These are phyloP conservation scores for Lasiodiplodia gonubiensis DNA, from an alignment of 2,329 filamentous ascomycete genomes.

Conservation along the genomic window DNA sequence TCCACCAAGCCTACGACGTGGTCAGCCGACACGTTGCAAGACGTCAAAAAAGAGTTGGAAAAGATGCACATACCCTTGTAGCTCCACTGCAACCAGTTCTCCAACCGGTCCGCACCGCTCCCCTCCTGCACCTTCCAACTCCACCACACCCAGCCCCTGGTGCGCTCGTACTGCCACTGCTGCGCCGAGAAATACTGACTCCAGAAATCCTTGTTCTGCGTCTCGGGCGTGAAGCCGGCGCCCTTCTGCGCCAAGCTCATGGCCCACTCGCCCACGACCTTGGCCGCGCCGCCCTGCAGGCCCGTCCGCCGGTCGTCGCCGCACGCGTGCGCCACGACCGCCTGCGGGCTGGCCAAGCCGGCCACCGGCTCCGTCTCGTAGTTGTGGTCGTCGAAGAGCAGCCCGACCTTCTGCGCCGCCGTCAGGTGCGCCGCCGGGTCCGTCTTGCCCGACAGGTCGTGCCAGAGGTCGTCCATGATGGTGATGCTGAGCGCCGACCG, in stretches of 20 bases:
- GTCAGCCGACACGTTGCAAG: not conserved
- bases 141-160: conserved; percentile 66
- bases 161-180: conserved; percentile 60
- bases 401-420: not conserved
- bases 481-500: not conserved
- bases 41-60: not conserved
- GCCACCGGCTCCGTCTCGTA: conserved; percentile 57
- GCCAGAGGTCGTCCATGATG: conserved; percentile 22
- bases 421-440: conserved; percentile 4
- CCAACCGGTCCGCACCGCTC: conserved; percentile 50
- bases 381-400: conserved; percentile 62
- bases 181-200: conserved; percentile 63
- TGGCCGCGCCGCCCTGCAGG: conserved; percentile 27
- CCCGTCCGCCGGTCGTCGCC: not conserved
- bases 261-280: conserved; percentile 65
- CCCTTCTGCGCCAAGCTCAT: conserved; percentile 51
- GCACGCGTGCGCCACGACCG: conserved; percentile 41
- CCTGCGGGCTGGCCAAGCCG: conserved; percentile 52
- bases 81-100: conserved; percentile 48
- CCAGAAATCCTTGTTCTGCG: conserved; percentile 56
- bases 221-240: conserved; percentile 6
- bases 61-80: conserved; percentile 53
- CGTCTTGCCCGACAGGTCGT: conserved; percentile 2
- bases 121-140: conserved; percentile 57
- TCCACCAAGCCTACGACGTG: conserved; percentile 30